Base-by-base conservation (phyloP, 345 rosid genomes). In the Abelmoschus esculentus region DNA sequence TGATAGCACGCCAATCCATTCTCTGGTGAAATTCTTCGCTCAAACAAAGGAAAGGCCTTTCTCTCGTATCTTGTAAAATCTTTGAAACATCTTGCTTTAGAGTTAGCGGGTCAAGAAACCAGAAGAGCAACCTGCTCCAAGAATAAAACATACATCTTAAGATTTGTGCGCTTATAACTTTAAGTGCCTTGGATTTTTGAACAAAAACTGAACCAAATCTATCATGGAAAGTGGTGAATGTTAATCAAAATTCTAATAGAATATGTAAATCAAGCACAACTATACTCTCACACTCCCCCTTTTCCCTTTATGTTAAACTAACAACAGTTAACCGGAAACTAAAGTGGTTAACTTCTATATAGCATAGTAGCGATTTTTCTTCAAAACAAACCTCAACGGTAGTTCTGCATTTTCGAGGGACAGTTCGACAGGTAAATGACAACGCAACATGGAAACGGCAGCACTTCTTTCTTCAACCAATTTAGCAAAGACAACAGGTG, bases 41-140 rank as follows among this genome's bases (percentile, higher is more conserved):
- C 75, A 79, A 67, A 80, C 82, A 82, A 72, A 90, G 84, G 80
- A 87, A 87, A 81, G 96, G 98, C 77, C 91, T 87, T 47, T 78
- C 77, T 47, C 71, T 61, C 36, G 68, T 70, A 66, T 79, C 85
- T 79, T 79, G 81, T 83, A 90, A 79, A 66, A 92, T 80, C 72
- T 78, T 59, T 11, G 87, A 85, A 79, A 92, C 61, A 69, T 85
- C 88, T 72, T 79, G 77, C 77, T 84, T 83, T 71, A 92, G 73
- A 66, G 79, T 74, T 74, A 78, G 36, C 2, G 95, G 96, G 66
- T 92, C 86, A 32, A 84, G 83, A 75, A 85, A 84, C 95, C 95
- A 92, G 75, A 85, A 74, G 14, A 86, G 63, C 80, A 89, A 66
- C 89, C 96, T 92, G 84, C 62, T 22, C 44, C 59, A 62, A 61